These are phyloP conservation scores for Fraxinus xanthoxyloides DNA, from an alignment of 305 asterid species.

Conservation along the genomic window DNA sequence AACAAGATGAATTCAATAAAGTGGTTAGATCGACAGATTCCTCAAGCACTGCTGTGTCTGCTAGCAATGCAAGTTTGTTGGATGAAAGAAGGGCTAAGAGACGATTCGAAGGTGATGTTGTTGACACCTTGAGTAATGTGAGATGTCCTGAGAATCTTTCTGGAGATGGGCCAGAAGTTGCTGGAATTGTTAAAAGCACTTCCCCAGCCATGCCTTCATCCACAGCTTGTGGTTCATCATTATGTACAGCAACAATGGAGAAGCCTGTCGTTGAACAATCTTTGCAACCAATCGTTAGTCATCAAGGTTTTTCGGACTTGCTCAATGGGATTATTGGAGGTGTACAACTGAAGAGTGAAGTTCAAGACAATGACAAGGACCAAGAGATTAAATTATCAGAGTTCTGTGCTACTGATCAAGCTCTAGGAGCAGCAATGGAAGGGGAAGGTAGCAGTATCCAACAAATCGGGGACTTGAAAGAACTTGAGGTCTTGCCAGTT, in stretches of 20 bases:
- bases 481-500: slow-evolving; percentile 61
- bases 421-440: slow-evolving; percentile 27
- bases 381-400: slow-evolving; percentile 25
- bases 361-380: slow-evolving; percentile 21
- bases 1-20: slow-evolving; percentile 35
- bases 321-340: slow-evolving; percentile 39
- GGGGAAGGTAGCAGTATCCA: slow-evolving; percentile 31
- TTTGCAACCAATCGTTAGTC: slow-evolving; percentile 25
- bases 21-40: slow-evolving; percentile 39
- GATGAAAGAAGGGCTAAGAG: slow-evolving; percentile 33
- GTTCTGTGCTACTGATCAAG: slow-evolving; percentile 26
- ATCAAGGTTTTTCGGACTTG: slow-evolving; percentile 28
- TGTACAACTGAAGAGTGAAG: slow-evolving; percentile 32
- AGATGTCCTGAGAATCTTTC: slow-evolving; percentile 27
- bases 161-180: slow-evolving; percentile 20
- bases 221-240: slow-evolving; percentile 20
- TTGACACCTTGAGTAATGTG: slow-evolving; percentile 22
- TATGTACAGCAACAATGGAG: slow-evolving; percentile 28
- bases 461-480: slow-evolving; percentile 49
- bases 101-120: slow-evolving; percentile 30
- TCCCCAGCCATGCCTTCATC: slow-evolving; percentile 23
- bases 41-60: slow-evolving; percentile 22
- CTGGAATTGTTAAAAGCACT: slow-evolving; percentile 27
- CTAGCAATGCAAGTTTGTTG: slow-evolving; percentile 48
- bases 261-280: slow-evolving; percentile 32